Evolutionary conservation across 352 stramenopile genomes (phyloP).

Genomic region (Phytophthora pistaciae): DNA sequence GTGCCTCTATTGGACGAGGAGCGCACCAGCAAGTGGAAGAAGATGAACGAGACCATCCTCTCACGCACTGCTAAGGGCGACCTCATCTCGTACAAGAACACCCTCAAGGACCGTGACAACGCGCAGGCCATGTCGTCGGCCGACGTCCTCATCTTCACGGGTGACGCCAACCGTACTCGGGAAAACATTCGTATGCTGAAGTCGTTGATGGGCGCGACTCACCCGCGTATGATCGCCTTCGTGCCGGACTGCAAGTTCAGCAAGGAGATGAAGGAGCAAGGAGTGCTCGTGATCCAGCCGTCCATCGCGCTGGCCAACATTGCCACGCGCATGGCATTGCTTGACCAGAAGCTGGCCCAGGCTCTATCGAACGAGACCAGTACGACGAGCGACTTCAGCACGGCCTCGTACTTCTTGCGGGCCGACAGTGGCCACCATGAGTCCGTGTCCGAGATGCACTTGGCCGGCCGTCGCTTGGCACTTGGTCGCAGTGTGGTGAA

Average conservation of each 20-base stretch:
- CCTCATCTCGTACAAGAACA: slow-evolving; percentile 78
- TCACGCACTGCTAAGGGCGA: slow-evolving; percentile 57
- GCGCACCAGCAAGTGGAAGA: slow-evolving; percentile 62
- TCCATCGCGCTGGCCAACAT: slow-evolving; percentile 78
- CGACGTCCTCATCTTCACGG: slow-evolving; percentile 74
- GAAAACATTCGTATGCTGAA: slow-evolving; percentile 66
- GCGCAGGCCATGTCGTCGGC: slow-evolving; percentile 50
- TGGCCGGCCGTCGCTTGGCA: slow-evolving; percentile 50
- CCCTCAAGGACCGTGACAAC: slow-evolving; percentile 52
- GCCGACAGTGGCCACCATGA: slow-evolving; percentile 33
- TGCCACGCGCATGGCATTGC: slow-evolving; percentile 68
- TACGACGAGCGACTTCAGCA: slow-evolving; percentile 58
- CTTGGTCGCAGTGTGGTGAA: slow-evolving; percentile 69
- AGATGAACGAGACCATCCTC: slow-evolving; percentile 72
- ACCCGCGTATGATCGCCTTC: slow-evolving; percentile 68
- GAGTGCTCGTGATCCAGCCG: slow-evolving; percentile 63
- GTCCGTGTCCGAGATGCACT: slow-evolving; percentile 55
- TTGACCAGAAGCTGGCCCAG: slow-evolving; percentile 52
- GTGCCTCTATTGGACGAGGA: slow-evolving; percentile 70
- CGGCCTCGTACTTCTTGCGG: slow-evolving; percentile 70
- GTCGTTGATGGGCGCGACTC: slow-evolving; percentile 44
- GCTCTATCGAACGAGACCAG: slow-evolving; percentile 59
- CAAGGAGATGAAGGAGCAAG: slow-evolving; percentile 49
- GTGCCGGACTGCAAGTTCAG: slow-evolving; percentile 57
- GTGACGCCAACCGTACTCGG: slow-evolving; percentile 50